A percentile compares a stretch with the other conserved stretches of the same genome.
Evolutionary conservation across 2,329 filamentous ascomycete species (phyloP).

Genomic region (Plenodomus lindquistii): DNA sequence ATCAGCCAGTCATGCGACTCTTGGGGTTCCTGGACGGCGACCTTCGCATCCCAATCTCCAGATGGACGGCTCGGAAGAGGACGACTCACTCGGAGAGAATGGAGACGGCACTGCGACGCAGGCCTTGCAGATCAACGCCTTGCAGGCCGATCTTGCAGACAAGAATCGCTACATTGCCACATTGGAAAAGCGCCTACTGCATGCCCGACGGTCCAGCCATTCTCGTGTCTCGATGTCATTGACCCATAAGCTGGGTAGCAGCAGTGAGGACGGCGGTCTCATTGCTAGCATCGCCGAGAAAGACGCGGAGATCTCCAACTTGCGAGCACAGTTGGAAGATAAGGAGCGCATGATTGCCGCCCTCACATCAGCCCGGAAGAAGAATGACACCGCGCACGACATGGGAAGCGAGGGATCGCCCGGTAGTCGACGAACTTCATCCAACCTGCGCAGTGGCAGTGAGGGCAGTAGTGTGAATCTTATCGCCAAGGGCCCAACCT

Average conservation of each 20-base stretch:
- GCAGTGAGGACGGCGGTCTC: conserved; percentile 77
- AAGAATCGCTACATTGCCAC: conserved; percentile 97
- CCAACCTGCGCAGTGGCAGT: conserved; percentile 34
- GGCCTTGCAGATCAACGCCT: conserved; percentile 81
- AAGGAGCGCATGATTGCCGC: conserved; percentile 93
- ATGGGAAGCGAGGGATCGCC: conserved; percentile 41
- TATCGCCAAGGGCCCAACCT: conserved; percentile 29
- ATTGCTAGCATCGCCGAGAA: conserved; percentile 79
- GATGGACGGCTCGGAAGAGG: conserved; percentile 44
- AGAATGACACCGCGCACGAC: conserved; percentile 77
- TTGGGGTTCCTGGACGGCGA: conserved; percentile 44
- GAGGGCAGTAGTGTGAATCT: conserved; percentile 37
- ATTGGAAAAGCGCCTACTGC: conserved; percentile 86
- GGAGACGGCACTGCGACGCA: conserved; percentile 84
- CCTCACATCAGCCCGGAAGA: conserved; percentile 80
- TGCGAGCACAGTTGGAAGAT: conserved; percentile 87
- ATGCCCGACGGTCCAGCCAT: conserved; percentile 87
- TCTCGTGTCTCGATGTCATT: conserved; percentile 81
- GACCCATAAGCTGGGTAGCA: conserved; percentile 63
- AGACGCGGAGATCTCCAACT: conserved; percentile 87
- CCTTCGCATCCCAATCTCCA: conserved; percentile 29
- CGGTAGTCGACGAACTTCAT: conserved; percentile 41
- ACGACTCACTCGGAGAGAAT: conserved; percentile 71
- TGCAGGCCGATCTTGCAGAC: conserved; percentile 93
- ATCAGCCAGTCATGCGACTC: conserved; percentile 45